A percentile compares a stretch with the other conserved stretches of the same genome.
These are phyloP conservation scores for Alisma plantagoaquatica DNA, from an alignment of 106 monocot genomes.

Conservation along the genomic window DNA sequence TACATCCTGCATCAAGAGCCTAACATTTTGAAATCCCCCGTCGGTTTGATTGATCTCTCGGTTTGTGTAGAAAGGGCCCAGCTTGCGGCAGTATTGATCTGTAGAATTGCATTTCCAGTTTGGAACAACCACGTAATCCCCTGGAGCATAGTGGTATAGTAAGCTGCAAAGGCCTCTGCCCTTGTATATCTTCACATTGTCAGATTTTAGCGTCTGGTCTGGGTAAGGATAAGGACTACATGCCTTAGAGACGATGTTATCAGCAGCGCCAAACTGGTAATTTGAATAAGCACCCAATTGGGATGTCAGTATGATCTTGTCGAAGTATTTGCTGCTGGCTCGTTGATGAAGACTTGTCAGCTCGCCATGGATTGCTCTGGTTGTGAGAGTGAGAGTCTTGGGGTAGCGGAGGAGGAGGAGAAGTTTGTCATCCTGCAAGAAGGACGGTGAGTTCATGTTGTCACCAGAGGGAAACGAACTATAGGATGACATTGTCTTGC, in stretches of 20 bases:
- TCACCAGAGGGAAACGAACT: slow-evolving; percentile 31
- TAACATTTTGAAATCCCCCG: slow-evolving; percentile 23
- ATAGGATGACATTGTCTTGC: too few species aligned
- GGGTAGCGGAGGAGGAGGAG: slow-evolving; percentile 40
- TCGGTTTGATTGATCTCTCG: slow-evolving; percentile 22
- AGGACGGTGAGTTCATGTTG: slow-evolving; percentile 2
- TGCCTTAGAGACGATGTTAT: slow-evolving; percentile 29
- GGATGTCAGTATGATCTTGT: slow-evolving; percentile 29
- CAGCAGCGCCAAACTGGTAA: slow-evolving; percentile 41
- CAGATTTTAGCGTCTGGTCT: slow-evolving; percentile 17
- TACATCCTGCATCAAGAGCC: slow-evolving; percentile 48
- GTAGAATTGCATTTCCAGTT: slow-evolving; percentile 56
- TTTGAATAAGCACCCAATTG: slow-evolving; percentile 41
- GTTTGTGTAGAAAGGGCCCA: slow-evolving; percentile 47
- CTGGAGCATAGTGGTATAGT: slow-evolving; percentile 30
- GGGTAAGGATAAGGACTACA: slow-evolving; percentile 43
- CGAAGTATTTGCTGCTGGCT: slow-evolving; percentile 33
- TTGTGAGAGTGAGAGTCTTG: slow-evolving; percentile 33
- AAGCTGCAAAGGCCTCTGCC: slow-evolving; percentile 29
- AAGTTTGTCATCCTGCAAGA: slow-evolving; percentile 35
- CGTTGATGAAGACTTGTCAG: slow-evolving; percentile 31
- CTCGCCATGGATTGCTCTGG: slow-evolving; percentile 36
- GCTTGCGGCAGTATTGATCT: slow-evolving; percentile 36
- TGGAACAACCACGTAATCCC: slow-evolving; percentile 30
- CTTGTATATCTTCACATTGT: slow-evolving; percentile 29